These are phyloP conservation scores for Talaromyces ruber DNA, from an alignment of 495 filamentous ascomycete species.

Conservation along the genomic window DNA sequence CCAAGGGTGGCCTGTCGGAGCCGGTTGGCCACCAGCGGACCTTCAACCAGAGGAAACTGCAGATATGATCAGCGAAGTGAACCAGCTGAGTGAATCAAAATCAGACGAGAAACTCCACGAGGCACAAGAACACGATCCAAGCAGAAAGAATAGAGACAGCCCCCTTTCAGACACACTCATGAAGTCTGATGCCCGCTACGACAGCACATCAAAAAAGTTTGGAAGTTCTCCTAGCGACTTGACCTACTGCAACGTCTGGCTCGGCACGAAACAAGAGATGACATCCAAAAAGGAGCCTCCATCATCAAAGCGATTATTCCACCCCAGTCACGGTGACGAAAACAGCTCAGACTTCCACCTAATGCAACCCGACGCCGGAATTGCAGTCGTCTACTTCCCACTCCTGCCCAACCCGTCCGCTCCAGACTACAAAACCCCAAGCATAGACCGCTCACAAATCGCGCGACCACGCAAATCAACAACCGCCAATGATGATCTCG, in stretches of 20 bases:
- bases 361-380: slow-evolving; percentile 68
- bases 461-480: slow-evolving; percentile 17
- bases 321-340: slow-evolving; percentile 20
- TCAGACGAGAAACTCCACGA: slow-evolving; percentile 54
- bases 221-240: slow-evolving; percentile 40
- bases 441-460: slow-evolving; percentile 9
- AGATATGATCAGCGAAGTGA: slow-evolving; percentile 58
- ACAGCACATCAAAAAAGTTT: neutral
- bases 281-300: slow-evolving; percentile 52
- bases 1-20: slow-evolving; percentile 87
- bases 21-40: slow-evolving; percentile 70
- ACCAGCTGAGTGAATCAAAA: slow-evolving; percentile 49
- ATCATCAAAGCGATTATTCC: slow-evolving; percentile 50
- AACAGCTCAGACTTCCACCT: slow-evolving; percentile 62
- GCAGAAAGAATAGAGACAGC: slow-evolving; percentile 8
- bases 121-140: slow-evolving; percentile 45
- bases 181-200: slow-evolving; percentile 7
- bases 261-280: slow-evolving; percentile 70
- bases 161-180: slow-evolving; percentile 7
- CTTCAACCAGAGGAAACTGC: slow-evolving; percentile 45
- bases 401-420: slow-evolving; percentile 65
- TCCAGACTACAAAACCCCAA: slow-evolving; percentile 19
- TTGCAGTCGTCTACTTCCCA: slow-evolving; percentile 86
- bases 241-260: slow-evolving; percentile 91
- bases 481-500: slow-evolving; percentile 11